A percentile compares a stretch with the other conserved stretches of the same genome.
phyloP scores from a whole-genome alignment of 2,329 filamentous ascomycete species.

The Pseudophaeomoniella oleicola region DNA sequence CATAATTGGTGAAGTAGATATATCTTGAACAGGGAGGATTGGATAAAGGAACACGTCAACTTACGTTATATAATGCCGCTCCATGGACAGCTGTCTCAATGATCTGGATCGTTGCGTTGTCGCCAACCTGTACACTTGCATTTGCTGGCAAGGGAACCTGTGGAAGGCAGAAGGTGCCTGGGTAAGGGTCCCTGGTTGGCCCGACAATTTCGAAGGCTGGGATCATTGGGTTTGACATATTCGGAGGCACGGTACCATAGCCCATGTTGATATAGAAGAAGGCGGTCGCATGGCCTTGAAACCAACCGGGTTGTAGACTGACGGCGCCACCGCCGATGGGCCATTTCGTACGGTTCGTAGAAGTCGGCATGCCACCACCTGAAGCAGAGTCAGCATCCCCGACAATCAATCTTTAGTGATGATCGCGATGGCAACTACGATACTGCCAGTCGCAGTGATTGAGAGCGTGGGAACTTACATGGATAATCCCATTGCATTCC shows the following conservation, averaged over 20 bases:
- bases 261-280: slow-evolving; percentile 87
- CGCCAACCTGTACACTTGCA: slow-evolving; percentile 58
- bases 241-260: slow-evolving; percentile 62
- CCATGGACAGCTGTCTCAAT: slow-evolving; percentile 75
- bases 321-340: slow-evolving; percentile 76
- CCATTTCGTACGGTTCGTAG: slow-evolving; percentile 82
- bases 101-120: slow-evolving; percentile 80
- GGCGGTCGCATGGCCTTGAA: slow-evolving; percentile 70
- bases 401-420: too few species aligned
- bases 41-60: too few species aligned
- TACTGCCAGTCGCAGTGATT: neutral
- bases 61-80: slow-evolving; percentile 65
- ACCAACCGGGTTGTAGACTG: slow-evolving; percentile 89
- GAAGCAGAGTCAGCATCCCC: slow-evolving; percentile 3
- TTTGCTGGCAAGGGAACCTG: slow-evolving; percentile 72
- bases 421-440: too few species aligned
- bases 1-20: neutral
- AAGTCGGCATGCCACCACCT: slow-evolving; percentile 73
- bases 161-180: slow-evolving; percentile 75
- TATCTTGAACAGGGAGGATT: too few species aligned
- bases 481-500: slow-evolving; percentile 95
- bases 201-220: slow-evolving; percentile 70
- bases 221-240: slow-evolving; percentile 78
- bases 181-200: slow-evolving; percentile 69
- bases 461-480: slow-evolving; percentile 44